These are phyloP conservation scores for Monosporascus sp. DNA, from an alignment of 2,329 filamentous ascomycete species.

Conservation along the genomic window DNA sequence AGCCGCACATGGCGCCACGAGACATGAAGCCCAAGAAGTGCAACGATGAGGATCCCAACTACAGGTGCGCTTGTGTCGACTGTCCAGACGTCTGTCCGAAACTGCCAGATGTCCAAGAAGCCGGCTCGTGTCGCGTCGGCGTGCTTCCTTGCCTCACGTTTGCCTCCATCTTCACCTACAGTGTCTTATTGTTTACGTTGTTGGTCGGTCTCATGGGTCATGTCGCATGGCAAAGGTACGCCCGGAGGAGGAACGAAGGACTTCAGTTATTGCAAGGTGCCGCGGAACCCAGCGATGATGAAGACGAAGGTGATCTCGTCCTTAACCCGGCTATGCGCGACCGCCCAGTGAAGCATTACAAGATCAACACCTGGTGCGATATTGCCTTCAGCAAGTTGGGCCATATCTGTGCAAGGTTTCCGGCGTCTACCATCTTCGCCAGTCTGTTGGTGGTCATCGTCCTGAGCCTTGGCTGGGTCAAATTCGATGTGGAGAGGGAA, in stretches of 20 bases:
- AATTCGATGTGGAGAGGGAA: constrained; percentile 84
- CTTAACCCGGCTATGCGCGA: constrained; percentile 73
- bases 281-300: constrained; percentile 76
- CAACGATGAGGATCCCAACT: constrained; percentile 81
- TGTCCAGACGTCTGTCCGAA: constrained; percentile 81
- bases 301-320: constrained; percentile 84
- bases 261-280: constrained; percentile 84
- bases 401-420: constrained; percentile 74
- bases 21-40: constrained; percentile 76
- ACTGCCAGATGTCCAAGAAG: constrained; percentile 68
- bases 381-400: constrained; percentile 75
- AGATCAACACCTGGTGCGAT: constrained; percentile 78
- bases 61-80: constrained; percentile 89
- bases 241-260: constrained; percentile 70
- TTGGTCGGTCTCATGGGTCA: constrained; percentile 65
- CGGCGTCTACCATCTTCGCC: constrained; percentile 71
- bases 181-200: constrained; percentile 64
- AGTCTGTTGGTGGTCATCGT: constrained; percentile 72
- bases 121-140: constrained; percentile 74
- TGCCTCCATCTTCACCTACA: constrained; percentile 81
- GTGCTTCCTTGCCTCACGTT: constrained; percentile 90
- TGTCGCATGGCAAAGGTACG: constrained; percentile 68
- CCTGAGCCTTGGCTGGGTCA: constrained; percentile 81
- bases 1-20: constrained; percentile 66
- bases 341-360: constrained; percentile 72